Conservation (phyloP, 176 grass and related monocot species). For the Poa annua region DNA sequence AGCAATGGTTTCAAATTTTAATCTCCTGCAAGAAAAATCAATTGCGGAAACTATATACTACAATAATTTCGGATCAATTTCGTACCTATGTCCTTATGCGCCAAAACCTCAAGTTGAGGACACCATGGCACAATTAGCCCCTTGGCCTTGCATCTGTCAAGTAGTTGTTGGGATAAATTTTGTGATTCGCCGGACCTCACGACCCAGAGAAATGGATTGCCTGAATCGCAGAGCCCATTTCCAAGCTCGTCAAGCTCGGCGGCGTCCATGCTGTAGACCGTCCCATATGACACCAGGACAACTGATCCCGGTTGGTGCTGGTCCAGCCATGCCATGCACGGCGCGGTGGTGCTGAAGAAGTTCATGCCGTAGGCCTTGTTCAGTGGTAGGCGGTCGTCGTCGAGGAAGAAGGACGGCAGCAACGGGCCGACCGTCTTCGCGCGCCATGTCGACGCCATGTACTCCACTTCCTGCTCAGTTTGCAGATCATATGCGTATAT, state of each 20-base stretch:
- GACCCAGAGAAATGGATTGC: constrained; percentile 33
- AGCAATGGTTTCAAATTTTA: too few species aligned
- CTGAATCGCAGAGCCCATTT: neutral
- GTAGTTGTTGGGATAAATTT: constrained; percentile 1
- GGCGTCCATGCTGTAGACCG: neutral
- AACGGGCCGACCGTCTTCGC: constrained; percentile 53
- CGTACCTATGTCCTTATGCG: constrained; percentile 16
- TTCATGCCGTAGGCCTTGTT: constrained; percentile 47
- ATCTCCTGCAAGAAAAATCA: too few species aligned
- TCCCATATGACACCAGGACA: constrained; percentile 46
- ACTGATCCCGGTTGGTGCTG: constrained; percentile 38
- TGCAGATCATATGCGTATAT: too few species aligned
- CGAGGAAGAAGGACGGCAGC: constrained; percentile 38
- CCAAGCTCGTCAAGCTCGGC: constrained; percentile 40
- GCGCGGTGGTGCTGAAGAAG: constrained; percentile 5
- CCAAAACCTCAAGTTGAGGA: constrained; percentile 44
- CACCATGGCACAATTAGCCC: constrained; percentile 29
- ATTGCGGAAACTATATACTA: too few species aligned
- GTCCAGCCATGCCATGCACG: constrained; percentile 46
- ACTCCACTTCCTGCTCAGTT: constrained; percentile 36
- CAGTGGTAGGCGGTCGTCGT: constrained; percentile 9
- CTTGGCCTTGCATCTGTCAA: neutral
- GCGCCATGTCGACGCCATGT: constrained; percentile 36
- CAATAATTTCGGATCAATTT: too few species aligned
- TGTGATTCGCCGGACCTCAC: neutral